Evolutionary conservation across 148 eudicot species (phyloP).

Genomic region (Fallopia convolvulus): DNA sequence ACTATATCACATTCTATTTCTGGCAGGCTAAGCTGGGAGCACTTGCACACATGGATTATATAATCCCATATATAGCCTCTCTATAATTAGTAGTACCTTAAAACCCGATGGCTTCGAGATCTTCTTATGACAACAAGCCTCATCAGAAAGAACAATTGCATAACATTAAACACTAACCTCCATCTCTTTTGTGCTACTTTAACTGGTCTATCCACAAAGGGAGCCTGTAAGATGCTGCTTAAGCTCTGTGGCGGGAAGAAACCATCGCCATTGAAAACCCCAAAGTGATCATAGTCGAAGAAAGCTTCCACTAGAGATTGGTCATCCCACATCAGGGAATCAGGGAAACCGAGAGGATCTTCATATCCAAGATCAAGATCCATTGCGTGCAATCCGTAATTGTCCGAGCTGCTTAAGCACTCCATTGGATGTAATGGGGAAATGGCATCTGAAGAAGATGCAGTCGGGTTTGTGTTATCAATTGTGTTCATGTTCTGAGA

Average conservation of each 20-base stretch:
- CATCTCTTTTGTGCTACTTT: constrained; percentile 48
- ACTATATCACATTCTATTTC: background rate
- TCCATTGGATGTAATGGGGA: constrained; percentile 59
- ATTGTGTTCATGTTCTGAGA: constrained; percentile 24
- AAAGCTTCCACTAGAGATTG: constrained; percentile 38
- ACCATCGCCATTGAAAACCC: constrained; percentile 35
- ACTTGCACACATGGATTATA: no score
- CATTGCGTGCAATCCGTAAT: constrained; percentile 36
- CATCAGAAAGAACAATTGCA: constrained; percentile 39
- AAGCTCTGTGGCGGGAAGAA: constrained; percentile 16
- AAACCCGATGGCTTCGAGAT: background rate
- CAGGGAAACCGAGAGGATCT: constrained; percentile 32
- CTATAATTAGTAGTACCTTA: background rate
- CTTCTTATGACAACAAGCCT: constrained; percentile 23
- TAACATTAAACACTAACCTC: constrained; percentile 43
- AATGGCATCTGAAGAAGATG: constrained; percentile 44
- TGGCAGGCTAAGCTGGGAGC: background rate
- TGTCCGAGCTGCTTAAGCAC: constrained; percentile 43
- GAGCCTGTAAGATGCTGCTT: constrained; percentile 21
- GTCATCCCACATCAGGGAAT: constrained; percentile 36
- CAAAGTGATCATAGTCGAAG: constrained; percentile 36
- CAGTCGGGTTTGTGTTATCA: constrained; percentile 30
- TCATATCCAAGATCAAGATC: constrained; percentile 10
- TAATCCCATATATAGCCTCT: background rate
- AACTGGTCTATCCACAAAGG: constrained; percentile 16